Evolutionary conservation across 257 asterid species (phyloP), one percentile per base, ranked within the genome.

Genomic region (Solanum tarapatanum): DNA sequence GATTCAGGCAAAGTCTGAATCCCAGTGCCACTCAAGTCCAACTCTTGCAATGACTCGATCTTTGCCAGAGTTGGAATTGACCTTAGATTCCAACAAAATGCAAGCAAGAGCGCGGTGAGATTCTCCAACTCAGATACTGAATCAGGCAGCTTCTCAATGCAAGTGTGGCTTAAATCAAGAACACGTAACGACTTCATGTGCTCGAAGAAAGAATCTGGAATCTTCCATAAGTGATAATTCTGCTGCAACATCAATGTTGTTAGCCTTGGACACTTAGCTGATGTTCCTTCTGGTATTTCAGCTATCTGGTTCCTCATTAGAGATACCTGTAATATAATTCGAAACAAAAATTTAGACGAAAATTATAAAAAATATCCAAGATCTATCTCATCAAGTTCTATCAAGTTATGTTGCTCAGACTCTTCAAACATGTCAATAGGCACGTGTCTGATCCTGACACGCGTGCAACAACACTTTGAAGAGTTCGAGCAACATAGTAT

Each of bases 141-240:
- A 87, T 77, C 68, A 33, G 91, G 90, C 60, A 89, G 60, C 75
- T 28, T 64, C 55, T 86, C 84, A n/a, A 87, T 86, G 79, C 86
- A 72, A 72, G 89, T 89, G 77, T 48, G 64, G 6, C 90, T 84
- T 39, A 86, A 72, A 74, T 88, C 91, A 17, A 84, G 88, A 37
- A 91, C 88, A 43, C 66, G 87, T 75, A 91, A 89, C 58, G 75
- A n/a, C 69, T 5, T 24, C 83, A 91, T 88, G 24, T 88, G 66
- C 51, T 83, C 32, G 51, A 91, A 91, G 45, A 91, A 88, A 43
- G 88, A 76, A 80, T 87, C 89, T 37, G 91, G 90, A 70, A 90
- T 90, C 10, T 37, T 74, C 90, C 85, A 76, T 3, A 90, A 86
- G 32, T 86, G 88, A 82, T 82, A 48, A 75, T 89, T 89, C 73